Evolutionary conservation across 495 filamentous ascomycete genomes (phyloP), one percentile per base, ranked within the genome.

Genomic region (Pseudoneurospora amorphoporcata): DNA sequence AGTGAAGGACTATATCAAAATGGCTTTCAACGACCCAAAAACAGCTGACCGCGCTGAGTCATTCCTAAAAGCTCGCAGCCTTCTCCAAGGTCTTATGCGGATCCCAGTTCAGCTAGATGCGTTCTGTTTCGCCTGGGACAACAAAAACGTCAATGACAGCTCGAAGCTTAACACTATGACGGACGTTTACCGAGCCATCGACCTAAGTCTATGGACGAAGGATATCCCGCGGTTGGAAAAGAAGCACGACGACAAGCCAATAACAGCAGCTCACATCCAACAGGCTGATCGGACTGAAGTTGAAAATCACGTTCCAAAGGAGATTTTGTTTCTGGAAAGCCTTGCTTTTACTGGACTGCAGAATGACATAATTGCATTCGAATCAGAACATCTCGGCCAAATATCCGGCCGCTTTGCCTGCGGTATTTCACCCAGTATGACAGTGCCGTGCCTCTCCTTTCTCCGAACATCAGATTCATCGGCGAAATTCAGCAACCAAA

Each of bases 21-120:
- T 19, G 2, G 58, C 71, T 17, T 71, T 78, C 42, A 61, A 5
- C 37, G 72, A 79, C 72, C 29, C 71, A 43, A 38, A 76, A 47
- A 77, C 72, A 32, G 58, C 72, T 35, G 38, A 72, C 9, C 69
- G 81, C 35, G 76, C 84, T 65, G 71, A 77, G 42, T 75, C 70
- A 6, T 86, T 81, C 61, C 76, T 85, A 39, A 32, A 78, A 70
- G 43, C 53, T 5, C 78, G 82, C 71, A 70, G 58, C 73, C 73
- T 83, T 2, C 73, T 86, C 53, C 70, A 80, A 70, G 77, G 74
- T 39, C 81, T 85, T 72, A 74, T 84, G 38, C 83, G 78, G 68
- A 84, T 86, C 53, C 84, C 83, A 2, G 81, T 86, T 72, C 82
- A 83, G 75, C 73, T 86, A 42, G 84, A 86, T 78, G 82, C 82